Evolutionary conservation across 192 early-diverging fungal species (phyloP), one percentile per base, ranked within the genome.

Genomic region (Coemansia sp.): DNA sequence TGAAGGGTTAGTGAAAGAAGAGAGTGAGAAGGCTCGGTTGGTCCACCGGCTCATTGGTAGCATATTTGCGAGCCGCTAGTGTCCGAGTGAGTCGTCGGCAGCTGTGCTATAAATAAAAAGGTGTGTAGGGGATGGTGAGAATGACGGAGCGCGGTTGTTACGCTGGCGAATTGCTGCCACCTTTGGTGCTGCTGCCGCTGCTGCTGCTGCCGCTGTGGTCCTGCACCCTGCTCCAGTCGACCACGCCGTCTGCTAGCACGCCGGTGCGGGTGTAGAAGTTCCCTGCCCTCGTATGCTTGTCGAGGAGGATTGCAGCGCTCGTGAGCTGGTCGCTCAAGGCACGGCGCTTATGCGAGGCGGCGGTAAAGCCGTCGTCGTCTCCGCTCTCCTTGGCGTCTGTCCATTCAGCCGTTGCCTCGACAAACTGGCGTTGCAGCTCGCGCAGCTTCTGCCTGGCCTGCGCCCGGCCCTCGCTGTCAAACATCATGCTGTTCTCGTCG

Each of bases 401-500:
- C 81, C 80, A 84, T 24, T 74, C 52, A 19, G 37, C 53, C n/a
- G 74, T 82, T 3, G 72, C 65, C 26, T 51, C 28, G 38, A 81
- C 66, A 34, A 83, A 78, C 40, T 67, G 46, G 14, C 41, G 41
- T 14, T 73, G 74, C 24, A 79, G 50, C 23, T 48, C 58, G 29
- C 53, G 51, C 9, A 80, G 64, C 51, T 66, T 67, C 11, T 37
- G 47, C 18, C 80, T 29, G 2, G 71, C 58, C 26, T 57, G 50
- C 36, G 58, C 30, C 26, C 80, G 70, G 26, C 68, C 80, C 25
- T 50, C 73, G n/a, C 35, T 30, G 36, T 84, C 83, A 41, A 74
- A 72, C 80, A 82, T 80, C 13, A 56, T 60, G 43, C 59, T 64
- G 60, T 79, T 81, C 40, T 85, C 84, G 1, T 72, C 79, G 9